Base-by-base conservation (phyloP, 2,329 filamentous ascomycete species). In the Huntiella moniliformis region DNA sequence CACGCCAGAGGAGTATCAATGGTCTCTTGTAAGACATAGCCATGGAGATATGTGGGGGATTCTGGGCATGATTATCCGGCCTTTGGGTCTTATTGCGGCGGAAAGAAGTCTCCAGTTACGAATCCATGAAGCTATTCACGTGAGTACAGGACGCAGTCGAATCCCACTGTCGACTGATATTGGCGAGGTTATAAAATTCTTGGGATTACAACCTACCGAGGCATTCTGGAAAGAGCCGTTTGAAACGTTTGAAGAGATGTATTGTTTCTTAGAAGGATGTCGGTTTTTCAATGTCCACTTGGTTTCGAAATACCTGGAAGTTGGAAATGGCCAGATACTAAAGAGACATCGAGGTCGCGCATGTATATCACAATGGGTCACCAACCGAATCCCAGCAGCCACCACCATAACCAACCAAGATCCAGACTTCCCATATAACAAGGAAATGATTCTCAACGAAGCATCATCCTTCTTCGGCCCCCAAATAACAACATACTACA, bases 41-140 rank as follows among this genome's bases (percentile, higher is more conserved):
- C 82, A 88, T 53, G 79, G 80, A n/a, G 82, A 88, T 53, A 47
- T 75, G 0, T 77, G 77, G 68, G 79, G 73, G 49, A 56, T 75
- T 6, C 56, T 88, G 0, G 79, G 81, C 4, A 65, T 70, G 13
- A 71, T 67, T 6, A 73, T 83, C 51, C 69, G 77, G 0, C 70
- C 68, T 0, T 70, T 74, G 33, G 82, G 82, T 1, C 68, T 91
- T 5, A 80, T 73, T 0, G 62, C 74, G 17, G 78, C 76, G 52
- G 72, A 82, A 43, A 58, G 56, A 10, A 79, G 74, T 1, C 59
- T 91, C 1, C 74, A 70, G 56, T 53, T 88, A 0, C 71, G 80
- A 0, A 68, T 87, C 12, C 66, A 70, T 3, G 77, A 84, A 55
- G 74, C 86, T 32, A 82, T 87, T 54, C 51, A 56, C 0, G 51